A percentile compares a stretch with the other conserved stretches of the same genome.
Evolutionary conservation across 345 rosid genomes (phyloP).

Genomic region (Pugionium cornutum): DNA sequence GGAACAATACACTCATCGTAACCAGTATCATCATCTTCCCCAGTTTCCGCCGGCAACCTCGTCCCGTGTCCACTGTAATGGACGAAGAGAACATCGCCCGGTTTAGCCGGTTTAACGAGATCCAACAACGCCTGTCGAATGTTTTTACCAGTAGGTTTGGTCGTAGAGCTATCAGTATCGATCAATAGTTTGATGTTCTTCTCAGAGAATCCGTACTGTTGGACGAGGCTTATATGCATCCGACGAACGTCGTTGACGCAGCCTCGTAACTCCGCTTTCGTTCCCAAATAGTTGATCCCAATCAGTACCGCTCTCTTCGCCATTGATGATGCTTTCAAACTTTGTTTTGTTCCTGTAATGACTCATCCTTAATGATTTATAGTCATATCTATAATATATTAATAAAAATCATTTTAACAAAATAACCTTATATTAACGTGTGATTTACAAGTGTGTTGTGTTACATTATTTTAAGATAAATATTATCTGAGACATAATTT

Average conservation of each 20-base stretch:
- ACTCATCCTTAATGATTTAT: conserved; percentile 14
- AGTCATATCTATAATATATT: too few relatives aligned
- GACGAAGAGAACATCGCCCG: conserved; percentile 69
- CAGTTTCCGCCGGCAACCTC: conserved; percentile 92
- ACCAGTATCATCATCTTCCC: conserved; percentile 96
- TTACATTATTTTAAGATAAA: too few relatives aligned
- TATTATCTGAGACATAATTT: too few relatives aligned
- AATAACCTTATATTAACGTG: too few relatives aligned
- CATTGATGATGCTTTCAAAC: conserved; percentile 40
- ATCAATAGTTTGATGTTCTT: conserved; percentile 65
- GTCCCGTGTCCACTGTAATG: conserved; percentile 98
- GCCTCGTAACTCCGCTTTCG: conserved; percentile 82
- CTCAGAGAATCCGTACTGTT: conserved; percentile 63
- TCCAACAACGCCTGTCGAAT: conserved; percentile 55
- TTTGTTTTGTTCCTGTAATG: background rate
- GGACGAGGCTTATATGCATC: conserved; percentile 56
- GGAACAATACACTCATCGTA: conserved; percentile 96
- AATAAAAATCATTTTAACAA: too few relatives aligned
- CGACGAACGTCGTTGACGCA: conserved; percentile 86
- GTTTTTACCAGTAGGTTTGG: conserved; percentile 80
- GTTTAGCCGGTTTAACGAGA: conserved; percentile 58
- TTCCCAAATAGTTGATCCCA: conserved; percentile 78
- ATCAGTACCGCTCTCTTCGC: conserved; percentile 73
- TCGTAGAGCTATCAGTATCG: conserved; percentile 63
- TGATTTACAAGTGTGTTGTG: too few relatives aligned